Base-by-base conservation (phyloP, 2,329 filamentous ascomycete genomes). In the Pseudogymnoascus verrucosus region DNA sequence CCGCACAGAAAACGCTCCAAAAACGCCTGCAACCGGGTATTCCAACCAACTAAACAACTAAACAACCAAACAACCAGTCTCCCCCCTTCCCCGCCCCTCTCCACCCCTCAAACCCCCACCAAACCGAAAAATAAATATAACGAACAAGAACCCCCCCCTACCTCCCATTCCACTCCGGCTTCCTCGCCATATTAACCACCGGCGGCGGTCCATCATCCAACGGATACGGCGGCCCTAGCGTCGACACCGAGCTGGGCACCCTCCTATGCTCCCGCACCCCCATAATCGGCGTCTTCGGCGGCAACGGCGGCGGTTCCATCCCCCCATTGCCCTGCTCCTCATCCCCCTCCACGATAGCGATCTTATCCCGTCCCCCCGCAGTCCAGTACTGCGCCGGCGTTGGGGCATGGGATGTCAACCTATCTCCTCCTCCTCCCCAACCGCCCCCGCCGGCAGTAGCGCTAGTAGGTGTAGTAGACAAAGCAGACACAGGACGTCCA, bases 141-240 rank as follows among this genome's bases (percentile, higher is more conserved):
- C 4, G 3, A 4, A 28, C 26, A n/a, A n/a, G n/a, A 11, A 14
- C 34, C 34, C 12, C 10, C 34, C 34, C 8, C 21, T 47, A 47
- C 42, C 21, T 1, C 42, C 42, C 42, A 47, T 14, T 47, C 42
- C 42, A 47, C 54, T 73, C 68, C 7, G 93, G 93, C 75, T 97
- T 97, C 69, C 88, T 85, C 51, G 89, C 87, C 82, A 91, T 89
- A 71, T 96, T 96, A 6, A 96, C 91, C 5, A 84, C 80, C 2
- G 93, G 93, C 16, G 93, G 93, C 28, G 89, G 88, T 26, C 89
- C 89, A 70, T 96, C 89, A 54, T 86, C 87, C 59, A 90, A 77
- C 0, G 93, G 93, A 74, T 97, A 97, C 0, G 92, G 92, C 36
- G 90, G 81, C 7, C 78, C 74, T 0, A 74, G 66, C 5, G 61